A percentile compares a stretch with the other conserved stretches of the same genome.
Evolutionary conservation across 2,329 filamentous ascomycete species (phyloP).

Genomic region (Verticillium zaregamsianum): DNA sequence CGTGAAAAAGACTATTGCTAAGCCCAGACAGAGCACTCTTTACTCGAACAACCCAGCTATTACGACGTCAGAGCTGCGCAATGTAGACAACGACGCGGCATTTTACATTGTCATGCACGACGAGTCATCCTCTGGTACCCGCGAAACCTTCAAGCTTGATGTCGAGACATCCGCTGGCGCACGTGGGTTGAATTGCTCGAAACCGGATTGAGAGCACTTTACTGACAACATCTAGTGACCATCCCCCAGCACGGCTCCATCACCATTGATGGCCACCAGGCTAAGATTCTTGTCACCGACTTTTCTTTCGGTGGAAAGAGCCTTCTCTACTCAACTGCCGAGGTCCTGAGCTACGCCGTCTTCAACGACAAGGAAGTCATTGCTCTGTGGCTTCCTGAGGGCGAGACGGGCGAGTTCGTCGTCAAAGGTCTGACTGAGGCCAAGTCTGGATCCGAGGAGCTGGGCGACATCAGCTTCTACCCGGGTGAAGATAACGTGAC

Average conservation of each 20-base stretch:
- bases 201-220: too few species aligned
- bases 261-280: conserved; percentile 55
- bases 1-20: background rate
- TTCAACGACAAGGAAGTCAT: conserved; percentile 43
- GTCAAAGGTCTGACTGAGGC: conserved; percentile 35
- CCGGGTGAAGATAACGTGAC: conserved; percentile 33
- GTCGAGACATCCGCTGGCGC: conserved; percentile 52
- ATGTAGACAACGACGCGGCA: conserved; percentile 49
- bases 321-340: conserved; percentile 51
- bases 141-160: conserved; percentile 49
- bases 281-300: conserved; percentile 59
- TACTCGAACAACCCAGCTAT: conserved; percentile 50
- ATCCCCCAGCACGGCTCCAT: conserved; percentile 48
- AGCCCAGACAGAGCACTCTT: conserved; percentile 35
- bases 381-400: conserved; percentile 49
- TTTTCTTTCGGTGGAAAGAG: conserved; percentile 48
- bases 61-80: conserved; percentile 51
- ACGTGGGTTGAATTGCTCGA: conserved; percentile 11
- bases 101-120: conserved; percentile 58
- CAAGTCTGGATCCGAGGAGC: conserved; percentile 31
- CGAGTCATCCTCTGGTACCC: conserved; percentile 44
- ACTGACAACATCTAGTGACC: conserved; percentile 26
- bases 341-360: conserved; percentile 46
- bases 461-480: conserved; percentile 35
- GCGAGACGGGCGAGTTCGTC: conserved; percentile 50